Evolutionary conservation across 495 filamentous ascomycete species (phyloP).

Genomic region (Neurospora pannonica): DNA sequence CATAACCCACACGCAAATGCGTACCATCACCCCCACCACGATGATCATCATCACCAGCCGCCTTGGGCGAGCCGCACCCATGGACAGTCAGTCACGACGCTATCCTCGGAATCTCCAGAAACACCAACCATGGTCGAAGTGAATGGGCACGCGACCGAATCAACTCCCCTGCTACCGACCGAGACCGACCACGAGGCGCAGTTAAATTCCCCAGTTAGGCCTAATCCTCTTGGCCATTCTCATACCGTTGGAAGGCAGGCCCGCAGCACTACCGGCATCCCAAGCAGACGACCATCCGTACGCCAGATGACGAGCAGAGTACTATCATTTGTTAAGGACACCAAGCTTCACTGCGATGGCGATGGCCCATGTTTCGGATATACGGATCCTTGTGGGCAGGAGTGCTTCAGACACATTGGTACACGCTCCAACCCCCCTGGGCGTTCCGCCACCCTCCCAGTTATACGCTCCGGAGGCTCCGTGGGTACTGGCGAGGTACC

Average conservation of each 20-base stretch:
- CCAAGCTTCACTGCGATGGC: conserved; percentile 61
- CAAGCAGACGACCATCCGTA: conserved; percentile 36
- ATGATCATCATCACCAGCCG: conserved; percentile 16
- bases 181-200: neutral
- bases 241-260: neutral
- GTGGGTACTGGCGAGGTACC: neutral
- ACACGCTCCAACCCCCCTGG: conserved; percentile 15
- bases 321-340: conserved; percentile 56
- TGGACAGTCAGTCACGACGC: conserved; percentile 15
- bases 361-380: conserved; percentile 74
- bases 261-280: neutral
- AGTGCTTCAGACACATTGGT: conserved; percentile 57
- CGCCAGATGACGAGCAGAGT: conserved; percentile 41
- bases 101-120: conserved; percentile 14
- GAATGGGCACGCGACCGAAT: conserved; percentile 13
- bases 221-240: conserved; percentile 1
- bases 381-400: conserved; percentile 73
- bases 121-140: conserved; percentile 14
- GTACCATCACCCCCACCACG: conserved; percentile 21
- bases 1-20: conserved; percentile 48
- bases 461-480: neutral
- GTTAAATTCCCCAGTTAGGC: neutral
- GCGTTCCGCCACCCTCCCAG: conserved; percentile 16
- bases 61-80: conserved; percentile 9
- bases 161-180: conserved; percentile 19